phyloP scores from a whole-genome alignment of 768 basidiomycete species.

The Glaciozyma antarctica region DNA sequence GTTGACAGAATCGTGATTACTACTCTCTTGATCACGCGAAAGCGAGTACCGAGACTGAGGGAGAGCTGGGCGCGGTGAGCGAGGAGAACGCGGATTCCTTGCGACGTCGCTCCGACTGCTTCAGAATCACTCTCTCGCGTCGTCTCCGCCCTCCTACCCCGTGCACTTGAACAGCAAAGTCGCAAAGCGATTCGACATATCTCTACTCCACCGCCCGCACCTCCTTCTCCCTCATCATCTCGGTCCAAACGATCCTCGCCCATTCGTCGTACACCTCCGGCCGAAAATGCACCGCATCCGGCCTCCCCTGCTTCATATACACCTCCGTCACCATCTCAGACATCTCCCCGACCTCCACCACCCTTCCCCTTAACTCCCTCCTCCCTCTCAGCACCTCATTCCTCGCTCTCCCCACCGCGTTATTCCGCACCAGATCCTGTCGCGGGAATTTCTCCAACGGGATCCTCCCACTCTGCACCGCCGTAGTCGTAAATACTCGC shows the following conservation, averaged over 20 bases:
- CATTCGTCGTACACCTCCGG: conserved; percentile 27
- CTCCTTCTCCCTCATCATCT: background rate
- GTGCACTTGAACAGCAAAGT: too few relatives aligned
- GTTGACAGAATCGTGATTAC: too few relatives aligned
- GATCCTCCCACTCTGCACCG: conserved; percentile 19
- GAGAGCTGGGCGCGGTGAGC: too few relatives aligned
- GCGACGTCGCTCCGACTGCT: too few relatives aligned
- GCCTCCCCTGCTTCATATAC: background rate
- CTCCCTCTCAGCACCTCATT: conserved; percentile 1
- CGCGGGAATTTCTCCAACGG: conserved; percentile 25
- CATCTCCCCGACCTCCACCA: conserved; percentile 20
- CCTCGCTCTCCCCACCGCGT: conserved; percentile 20
- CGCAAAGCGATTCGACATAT: background rate
- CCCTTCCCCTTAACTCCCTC: conserved; percentile 6
- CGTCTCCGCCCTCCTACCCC: too few relatives aligned
- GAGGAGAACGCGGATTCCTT: too few relatives aligned
- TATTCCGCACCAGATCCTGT: conserved; percentile 27
- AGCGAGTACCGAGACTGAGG: too few relatives aligned
- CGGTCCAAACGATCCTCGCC: conserved; percentile 26
- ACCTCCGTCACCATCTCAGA: conserved; percentile 16
- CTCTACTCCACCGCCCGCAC: conserved; percentile 14
- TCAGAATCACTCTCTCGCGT: too few relatives aligned
- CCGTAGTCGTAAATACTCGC: conserved; percentile 23
- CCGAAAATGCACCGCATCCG: conserved; percentile 27
- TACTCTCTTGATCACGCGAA: too few relatives aligned